Evolutionary conservation across 1,284 basidiomycete species (phyloP).

Genomic region (Pseudozyma thailandica): DNA sequence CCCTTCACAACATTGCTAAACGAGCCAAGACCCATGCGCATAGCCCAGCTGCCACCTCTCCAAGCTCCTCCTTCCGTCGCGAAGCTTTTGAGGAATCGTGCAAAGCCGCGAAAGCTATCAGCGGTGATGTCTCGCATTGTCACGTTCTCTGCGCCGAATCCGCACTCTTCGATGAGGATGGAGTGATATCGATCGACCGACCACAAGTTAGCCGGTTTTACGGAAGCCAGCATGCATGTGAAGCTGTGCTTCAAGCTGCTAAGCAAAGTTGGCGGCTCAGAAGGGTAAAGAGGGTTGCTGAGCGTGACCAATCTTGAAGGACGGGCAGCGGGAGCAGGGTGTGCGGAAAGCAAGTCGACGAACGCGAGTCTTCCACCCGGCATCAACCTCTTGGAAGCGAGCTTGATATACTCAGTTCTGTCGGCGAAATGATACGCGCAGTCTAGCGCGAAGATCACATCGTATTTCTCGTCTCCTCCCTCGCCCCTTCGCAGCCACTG

Average conservation of each 20-base stretch:
- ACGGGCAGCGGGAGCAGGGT: conserved; percentile 44
- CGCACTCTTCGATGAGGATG: conserved; percentile 30
- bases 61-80: conserved; percentile 50
- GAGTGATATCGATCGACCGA: conserved; percentile 44
- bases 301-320: conserved; percentile 6
- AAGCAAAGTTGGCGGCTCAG: conserved; percentile 22
- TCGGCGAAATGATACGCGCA: conserved; percentile 65
- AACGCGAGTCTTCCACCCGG: conserved; percentile 58
- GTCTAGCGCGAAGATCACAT: conserved; percentile 63
- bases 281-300: conserved; percentile 27
- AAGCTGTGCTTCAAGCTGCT: conserved; percentile 29
- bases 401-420: conserved; percentile 50
- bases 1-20: conserved; percentile 56
- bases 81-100: conserved; percentile 49
- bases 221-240: conserved; percentile 34
- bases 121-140: conserved; percentile 57
- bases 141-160: conserved; percentile 25
- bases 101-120: conserved; percentile 60
- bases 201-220: conserved; percentile 45
- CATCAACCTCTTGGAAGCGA: conserved; percentile 34
- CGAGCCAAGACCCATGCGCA: conserved; percentile 35
- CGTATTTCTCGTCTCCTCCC: conserved; percentile 41
- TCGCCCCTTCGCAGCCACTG: conserved; percentile 31
- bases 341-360: conserved; percentile 56
- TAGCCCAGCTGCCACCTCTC: conserved; percentile 41